Evolutionary conservation across 768 basidiomycete species (phyloP).

Genomic region (Lentinula raphanica): DNA sequence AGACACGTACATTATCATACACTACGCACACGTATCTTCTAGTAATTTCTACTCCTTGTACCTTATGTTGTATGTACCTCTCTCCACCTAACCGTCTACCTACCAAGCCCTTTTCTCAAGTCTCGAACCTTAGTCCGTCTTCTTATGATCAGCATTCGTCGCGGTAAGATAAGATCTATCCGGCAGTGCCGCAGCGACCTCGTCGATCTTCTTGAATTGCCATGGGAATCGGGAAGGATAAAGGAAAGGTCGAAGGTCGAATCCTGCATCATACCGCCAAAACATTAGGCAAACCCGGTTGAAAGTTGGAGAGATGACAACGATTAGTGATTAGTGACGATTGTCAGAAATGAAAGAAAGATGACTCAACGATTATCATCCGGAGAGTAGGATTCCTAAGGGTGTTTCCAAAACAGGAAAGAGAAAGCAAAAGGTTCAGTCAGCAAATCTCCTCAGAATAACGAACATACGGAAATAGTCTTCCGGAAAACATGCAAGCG

Average conservation of each 20-base stretch:
- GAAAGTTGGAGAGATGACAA: background rate
- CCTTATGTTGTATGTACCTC: too few species aligned
- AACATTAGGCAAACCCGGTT: background rate
- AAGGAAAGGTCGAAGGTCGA: slow-evolving; percentile 93
- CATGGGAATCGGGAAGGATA: slow-evolving; percentile 94
- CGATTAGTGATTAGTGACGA: slow-evolving; percentile 9
- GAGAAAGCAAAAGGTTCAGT: background rate
- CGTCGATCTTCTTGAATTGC: slow-evolving; percentile 96
- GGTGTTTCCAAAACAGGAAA: background rate
- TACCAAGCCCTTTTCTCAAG: too few species aligned
- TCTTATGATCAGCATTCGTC: slow-evolving; percentile 32
- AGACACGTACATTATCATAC: too few species aligned
- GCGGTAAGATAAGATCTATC: slow-evolving; percentile 48
- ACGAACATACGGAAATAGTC: background rate
- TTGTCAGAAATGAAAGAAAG: background rate
- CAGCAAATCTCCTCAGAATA: background rate
- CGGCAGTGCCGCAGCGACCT: slow-evolving; percentile 69
- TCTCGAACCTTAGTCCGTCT: slow-evolving; percentile 35
- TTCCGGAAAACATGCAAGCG: background rate
- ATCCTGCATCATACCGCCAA: slow-evolving; percentile 46
- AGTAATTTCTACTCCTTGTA: too few species aligned
- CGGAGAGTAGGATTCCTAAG: slow-evolving; percentile 90
- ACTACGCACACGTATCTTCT: too few species aligned
- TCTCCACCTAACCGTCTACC: too few species aligned
- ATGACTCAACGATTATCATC: slow-evolving; percentile 82